Conservation (phyloP, 345 rosid genomes). For the Moringa oleifera region DNA sequence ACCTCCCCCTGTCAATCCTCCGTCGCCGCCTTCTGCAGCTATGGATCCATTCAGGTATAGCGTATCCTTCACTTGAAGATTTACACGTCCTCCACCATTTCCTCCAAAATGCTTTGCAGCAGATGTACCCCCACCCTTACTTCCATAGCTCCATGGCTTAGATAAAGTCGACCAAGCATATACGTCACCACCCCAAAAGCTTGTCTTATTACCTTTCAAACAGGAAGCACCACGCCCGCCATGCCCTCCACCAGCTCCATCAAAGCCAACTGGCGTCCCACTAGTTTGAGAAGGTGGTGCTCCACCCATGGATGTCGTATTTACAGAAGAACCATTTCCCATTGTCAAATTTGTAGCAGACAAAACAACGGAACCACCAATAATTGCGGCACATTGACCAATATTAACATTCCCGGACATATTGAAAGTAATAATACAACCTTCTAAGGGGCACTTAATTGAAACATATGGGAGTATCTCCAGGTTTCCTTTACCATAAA, state of each 20-base stretch:
- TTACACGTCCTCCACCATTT: constrained; percentile 87
- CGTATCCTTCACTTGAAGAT: constrained; percentile 48
- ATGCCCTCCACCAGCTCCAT: constrained; percentile 98
- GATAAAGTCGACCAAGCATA: constrained; percentile 86
- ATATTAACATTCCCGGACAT: constrained; percentile 71
- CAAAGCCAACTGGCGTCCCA: constrained; percentile 77
- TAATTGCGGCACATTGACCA: constrained; percentile 53
- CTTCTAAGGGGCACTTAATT: constrained; percentile 59
- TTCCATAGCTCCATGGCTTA: constrained; percentile 91
- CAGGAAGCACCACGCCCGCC: constrained; percentile 99
- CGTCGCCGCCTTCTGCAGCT: constrained; percentile 78
- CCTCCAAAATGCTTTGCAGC: constrained; percentile 51
- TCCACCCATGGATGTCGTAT: constrained; percentile 79
- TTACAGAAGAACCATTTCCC: constrained; percentile 54
- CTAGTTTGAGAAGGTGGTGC: constrained; percentile 92
- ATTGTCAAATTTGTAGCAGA: constrained; percentile 57
- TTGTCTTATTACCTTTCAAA: constrained; percentile 44
- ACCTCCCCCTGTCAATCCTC: constrained; percentile 75
- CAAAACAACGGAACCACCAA: constrained; percentile 70
- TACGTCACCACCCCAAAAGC: constrained; percentile 94
- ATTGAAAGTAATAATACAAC: constrained; percentile 63
- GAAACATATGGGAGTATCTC: constrained; percentile 69
- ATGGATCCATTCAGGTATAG: constrained; percentile 78
- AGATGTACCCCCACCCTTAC: constrained; percentile 71
- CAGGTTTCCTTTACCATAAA: constrained; percentile 66